Evolutionary conservation across 2,329 filamentous ascomycete species (phyloP).

Genomic region (Geoglossum cookeanum): DNA sequence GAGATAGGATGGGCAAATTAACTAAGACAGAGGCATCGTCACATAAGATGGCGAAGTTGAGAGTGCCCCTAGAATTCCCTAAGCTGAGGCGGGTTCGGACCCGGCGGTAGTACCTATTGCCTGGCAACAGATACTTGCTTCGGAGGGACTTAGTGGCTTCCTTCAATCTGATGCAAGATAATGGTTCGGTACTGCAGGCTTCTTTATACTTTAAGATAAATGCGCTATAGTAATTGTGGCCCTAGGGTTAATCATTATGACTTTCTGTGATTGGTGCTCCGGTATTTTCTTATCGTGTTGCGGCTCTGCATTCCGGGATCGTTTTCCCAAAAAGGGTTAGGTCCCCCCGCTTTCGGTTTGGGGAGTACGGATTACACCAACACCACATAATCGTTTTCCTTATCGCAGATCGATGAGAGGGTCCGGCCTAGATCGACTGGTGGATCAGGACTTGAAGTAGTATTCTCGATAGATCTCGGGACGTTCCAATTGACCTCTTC

Average conservation of each 20-base stretch:
- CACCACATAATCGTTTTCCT: neutral
- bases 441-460: neutral
- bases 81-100: neutral
- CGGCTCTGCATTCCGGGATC: neutral
- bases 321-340: neutral
- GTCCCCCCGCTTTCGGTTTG: neutral
- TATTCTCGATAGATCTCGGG: no score
- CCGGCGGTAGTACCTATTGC: neutral
- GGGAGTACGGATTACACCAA: neutral
- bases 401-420: neutral
- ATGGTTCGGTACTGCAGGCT: no score
- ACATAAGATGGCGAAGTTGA: slow-evolving; percentile 49
- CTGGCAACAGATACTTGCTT: neutral
- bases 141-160: neutral
- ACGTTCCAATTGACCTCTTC: no score
- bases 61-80: slow-evolving; percentile 67
- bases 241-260: neutral
- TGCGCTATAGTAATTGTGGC: neutral
- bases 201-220: neutral
- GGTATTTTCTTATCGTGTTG: neutral
- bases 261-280: no score
- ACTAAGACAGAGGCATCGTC: slow-evolving; percentile 40
- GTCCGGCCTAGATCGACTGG: neutral
- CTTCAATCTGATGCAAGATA: no score
- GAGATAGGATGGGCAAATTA: slow-evolving; percentile 31